These are phyloP conservation scores for Pseudocercospora vitis DNA, from an alignment of 2,329 filamentous ascomycete species.

Conservation along the genomic window DNA sequence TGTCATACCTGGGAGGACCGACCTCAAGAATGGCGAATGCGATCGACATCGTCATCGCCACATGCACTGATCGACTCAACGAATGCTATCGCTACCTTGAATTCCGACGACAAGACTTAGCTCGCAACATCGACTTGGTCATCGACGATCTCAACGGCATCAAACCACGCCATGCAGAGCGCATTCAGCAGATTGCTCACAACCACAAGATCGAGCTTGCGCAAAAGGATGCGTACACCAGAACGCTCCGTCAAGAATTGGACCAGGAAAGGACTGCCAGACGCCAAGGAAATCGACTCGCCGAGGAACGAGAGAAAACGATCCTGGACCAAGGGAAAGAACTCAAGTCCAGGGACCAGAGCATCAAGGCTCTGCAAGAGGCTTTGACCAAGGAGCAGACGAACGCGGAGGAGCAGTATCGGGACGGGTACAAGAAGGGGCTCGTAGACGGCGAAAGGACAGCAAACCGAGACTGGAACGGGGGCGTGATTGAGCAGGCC, in stretches of 20 bases:
- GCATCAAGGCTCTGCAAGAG: slow-evolving; percentile 5
- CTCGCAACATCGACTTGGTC: background rate
- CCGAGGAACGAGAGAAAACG: slow-evolving; percentile 1
- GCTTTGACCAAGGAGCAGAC: background rate
- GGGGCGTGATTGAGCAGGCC: background rate
- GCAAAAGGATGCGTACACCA: background rate
- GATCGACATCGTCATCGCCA: background rate
- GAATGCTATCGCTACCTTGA: background rate
- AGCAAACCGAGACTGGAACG: background rate
- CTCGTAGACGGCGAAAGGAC: background rate
- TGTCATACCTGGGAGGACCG: background rate
- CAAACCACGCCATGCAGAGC: background rate
- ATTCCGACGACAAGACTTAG: background rate
- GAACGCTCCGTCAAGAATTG: background rate
- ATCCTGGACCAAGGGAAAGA: background rate
- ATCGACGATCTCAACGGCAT: background rate
- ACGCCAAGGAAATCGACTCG: background rate
- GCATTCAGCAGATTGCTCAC: background rate
- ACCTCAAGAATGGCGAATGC: background rate
- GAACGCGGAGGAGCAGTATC: slow-evolving; percentile 5
- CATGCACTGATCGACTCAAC: background rate
- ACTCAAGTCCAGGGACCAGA: background rate
- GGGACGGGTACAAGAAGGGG: background rate
- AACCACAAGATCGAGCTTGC: background rate
- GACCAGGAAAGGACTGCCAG: slow-evolving; percentile 5